Evolutionary conservation across 1,284 basidiomycete genomes (phyloP).

Genomic region (Amylostereum areolatum): DNA sequence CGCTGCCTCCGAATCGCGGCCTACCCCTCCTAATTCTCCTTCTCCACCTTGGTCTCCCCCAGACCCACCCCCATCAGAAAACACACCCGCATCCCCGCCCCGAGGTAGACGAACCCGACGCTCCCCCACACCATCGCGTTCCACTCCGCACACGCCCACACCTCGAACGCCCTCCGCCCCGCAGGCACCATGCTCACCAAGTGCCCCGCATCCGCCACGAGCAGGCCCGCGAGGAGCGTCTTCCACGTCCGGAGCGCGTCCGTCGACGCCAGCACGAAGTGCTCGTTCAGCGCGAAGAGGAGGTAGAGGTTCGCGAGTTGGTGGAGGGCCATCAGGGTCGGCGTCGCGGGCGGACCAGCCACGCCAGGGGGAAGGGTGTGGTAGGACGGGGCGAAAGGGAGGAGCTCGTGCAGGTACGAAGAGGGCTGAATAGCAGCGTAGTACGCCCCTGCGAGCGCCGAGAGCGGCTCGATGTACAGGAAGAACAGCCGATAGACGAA

Average conservation of each 20-base stretch:
- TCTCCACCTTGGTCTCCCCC: too few species aligned
- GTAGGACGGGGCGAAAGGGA: constrained; percentile 21
- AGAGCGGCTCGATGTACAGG: constrained; percentile 45
- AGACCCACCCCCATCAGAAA: constrained; percentile 33
- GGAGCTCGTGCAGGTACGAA: constrained; percentile 34
- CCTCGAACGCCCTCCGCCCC: constrained; percentile 35
- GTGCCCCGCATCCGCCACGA: constrained; percentile 46
- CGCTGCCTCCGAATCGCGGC: too few species aligned
- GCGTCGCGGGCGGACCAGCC: constrained; percentile 28
- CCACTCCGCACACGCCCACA: constrained; percentile 33
- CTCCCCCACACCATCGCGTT: constrained; percentile 51
- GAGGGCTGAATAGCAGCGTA: constrained; percentile 35
- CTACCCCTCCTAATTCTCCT: too few species aligned
- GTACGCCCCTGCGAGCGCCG: constrained; percentile 42
- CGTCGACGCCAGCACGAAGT: constrained; percentile 41
- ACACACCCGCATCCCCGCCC: constrained; percentile 33
- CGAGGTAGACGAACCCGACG: constrained; percentile 46
- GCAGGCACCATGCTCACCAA: constrained; percentile 40
- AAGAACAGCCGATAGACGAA: constrained; percentile 47
- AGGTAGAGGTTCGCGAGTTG: constrained; percentile 49
- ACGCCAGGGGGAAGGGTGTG: constrained; percentile 7
- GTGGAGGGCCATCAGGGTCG: constrained; percentile 34
- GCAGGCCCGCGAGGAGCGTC: constrained; percentile 35
- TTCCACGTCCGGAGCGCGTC: constrained; percentile 36
- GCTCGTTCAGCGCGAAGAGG: constrained; percentile 48